Evolutionary conservation across 208 protist species (phyloP).

Genomic region (Herpetomonas samuelpessoai): DNA sequence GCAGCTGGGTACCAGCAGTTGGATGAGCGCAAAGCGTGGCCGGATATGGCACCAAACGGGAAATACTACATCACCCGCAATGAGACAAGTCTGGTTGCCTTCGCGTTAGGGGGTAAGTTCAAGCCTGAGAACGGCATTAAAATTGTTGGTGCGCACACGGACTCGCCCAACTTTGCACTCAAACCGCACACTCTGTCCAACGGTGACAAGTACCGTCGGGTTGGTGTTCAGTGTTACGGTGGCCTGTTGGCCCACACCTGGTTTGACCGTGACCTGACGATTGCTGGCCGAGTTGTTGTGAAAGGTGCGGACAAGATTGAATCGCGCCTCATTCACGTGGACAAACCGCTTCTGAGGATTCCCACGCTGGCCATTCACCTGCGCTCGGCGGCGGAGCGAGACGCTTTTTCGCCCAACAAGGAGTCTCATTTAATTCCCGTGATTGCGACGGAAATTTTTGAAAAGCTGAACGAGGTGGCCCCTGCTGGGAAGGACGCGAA

Average conservation of each 20-base stretch:
- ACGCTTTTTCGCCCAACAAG: conserved; percentile 93
- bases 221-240: conserved; percentile 86
- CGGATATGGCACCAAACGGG: conserved; percentile 55
- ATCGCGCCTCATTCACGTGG: conserved; percentile 66
- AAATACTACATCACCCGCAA: conserved; percentile 98
- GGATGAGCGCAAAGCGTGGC: conserved; percentile 59
- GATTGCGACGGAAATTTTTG: conserved; percentile 58
- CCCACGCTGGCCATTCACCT: conserved; percentile 97
- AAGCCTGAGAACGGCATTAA: conserved; percentile 81
- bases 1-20: conserved; percentile 53
- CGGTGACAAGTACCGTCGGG: conserved; percentile 47
- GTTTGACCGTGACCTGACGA: conserved; percentile 89
- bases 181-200: conserved; percentile 60
- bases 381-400: conserved; percentile 60
- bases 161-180: conserved; percentile 93
- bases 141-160: conserved; percentile 97
- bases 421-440: conserved; percentile 94
- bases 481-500: conserved; percentile 11
- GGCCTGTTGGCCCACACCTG: conserved; percentile 90
- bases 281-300: conserved; percentile 81
- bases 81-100: conserved; percentile 94
- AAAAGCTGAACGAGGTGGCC: conserved; percentile 12
- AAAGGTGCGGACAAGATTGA: conserved; percentile 21
- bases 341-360: conserved; percentile 94
- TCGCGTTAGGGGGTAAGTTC: conserved; percentile 94